Evolutionary conservation across 1,284 basidiomycete species (phyloP).

Genomic region (Pseudozyma thailandica): DNA sequence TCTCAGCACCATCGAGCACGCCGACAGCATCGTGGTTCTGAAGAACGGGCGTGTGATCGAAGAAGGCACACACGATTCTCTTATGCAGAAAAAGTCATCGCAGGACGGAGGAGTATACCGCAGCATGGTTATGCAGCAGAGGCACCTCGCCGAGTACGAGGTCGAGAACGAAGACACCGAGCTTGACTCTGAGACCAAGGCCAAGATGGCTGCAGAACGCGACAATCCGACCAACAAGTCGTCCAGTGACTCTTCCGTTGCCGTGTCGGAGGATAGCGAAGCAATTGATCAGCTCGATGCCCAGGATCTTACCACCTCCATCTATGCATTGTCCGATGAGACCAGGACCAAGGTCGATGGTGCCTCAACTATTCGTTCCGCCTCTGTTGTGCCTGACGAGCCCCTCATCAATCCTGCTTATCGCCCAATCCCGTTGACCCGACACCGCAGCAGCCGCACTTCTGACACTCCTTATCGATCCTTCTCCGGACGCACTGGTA

Average conservation of each 20-base stretch:
- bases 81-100: conserved; percentile 43
- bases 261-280: conserved; percentile 7
- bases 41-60: conserved; percentile 60
- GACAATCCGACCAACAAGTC: conserved; percentile 7
- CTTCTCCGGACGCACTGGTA: conserved; percentile 24
- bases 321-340: conserved; percentile 25
- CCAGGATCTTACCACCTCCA: conserved; percentile 4
- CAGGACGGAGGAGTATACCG: conserved; percentile 45
- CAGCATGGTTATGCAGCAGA: conserved; percentile 63
- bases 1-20: conserved; percentile 63
- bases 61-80: conserved; percentile 54
- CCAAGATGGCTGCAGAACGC: conserved; percentile 2
- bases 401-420: conserved; percentile 5
- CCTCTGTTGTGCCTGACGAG: conserved; percentile 33
- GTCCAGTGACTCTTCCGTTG: conserved; percentile 16
- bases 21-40: conserved; percentile 64
- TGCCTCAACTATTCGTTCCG: conserved; percentile 19
- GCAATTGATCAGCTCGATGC: conserved; percentile 1
- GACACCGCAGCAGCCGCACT: conserved; percentile 36
- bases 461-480: conserved; percentile 24
- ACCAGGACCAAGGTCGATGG: conserved; percentile 39
- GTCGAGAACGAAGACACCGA: conserved; percentile 12
- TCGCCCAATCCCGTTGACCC: conserved; percentile 11
- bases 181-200: background rate
- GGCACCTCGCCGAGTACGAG: conserved; percentile 39